Evolutionary conservation across 2,329 filamentous ascomycete species (phyloP).

Genomic region (Chaetomiaceae sp.): DNA sequence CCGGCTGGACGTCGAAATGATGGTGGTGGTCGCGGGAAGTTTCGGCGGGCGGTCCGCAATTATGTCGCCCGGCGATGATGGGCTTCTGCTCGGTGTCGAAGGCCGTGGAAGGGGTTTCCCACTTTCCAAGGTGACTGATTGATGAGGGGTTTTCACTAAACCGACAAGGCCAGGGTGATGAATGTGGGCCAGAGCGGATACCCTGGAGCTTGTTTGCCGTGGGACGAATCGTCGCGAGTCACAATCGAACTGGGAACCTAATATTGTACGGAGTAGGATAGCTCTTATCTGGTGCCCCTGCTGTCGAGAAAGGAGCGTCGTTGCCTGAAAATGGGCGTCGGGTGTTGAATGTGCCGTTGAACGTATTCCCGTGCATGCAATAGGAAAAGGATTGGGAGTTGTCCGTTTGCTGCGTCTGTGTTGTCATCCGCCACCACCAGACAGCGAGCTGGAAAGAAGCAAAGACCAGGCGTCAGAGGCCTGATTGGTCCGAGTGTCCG

Average conservation of each 20-base stretch:
- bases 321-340: no score
- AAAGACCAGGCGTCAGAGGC: no score
- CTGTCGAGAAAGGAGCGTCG: no score
- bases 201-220: not conserved
- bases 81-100: not conserved
- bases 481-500: no score
- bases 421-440: no score
- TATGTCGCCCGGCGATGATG: not conserved
- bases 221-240: not conserved
- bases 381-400: no score
- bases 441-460: no score
- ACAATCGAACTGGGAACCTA: not conserved
- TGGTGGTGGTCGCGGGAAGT: not conserved
- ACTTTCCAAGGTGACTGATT: slow-evolving; percentile 3
- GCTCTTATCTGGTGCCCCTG: no score
- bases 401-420: no score
- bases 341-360: no score
- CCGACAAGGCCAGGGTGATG: slow-evolving; percentile 11
- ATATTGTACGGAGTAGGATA: not conserved
- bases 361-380: no score
- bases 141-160: slow-evolving; percentile 22
- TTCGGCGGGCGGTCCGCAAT: not conserved
- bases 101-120: not conserved
- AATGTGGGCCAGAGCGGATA: slow-evolving; percentile 16
- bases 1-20: not conserved